Evolutionary conservation across 495 filamentous ascomycete species (phyloP).

Genomic region (Penicillium steckii): DNA sequence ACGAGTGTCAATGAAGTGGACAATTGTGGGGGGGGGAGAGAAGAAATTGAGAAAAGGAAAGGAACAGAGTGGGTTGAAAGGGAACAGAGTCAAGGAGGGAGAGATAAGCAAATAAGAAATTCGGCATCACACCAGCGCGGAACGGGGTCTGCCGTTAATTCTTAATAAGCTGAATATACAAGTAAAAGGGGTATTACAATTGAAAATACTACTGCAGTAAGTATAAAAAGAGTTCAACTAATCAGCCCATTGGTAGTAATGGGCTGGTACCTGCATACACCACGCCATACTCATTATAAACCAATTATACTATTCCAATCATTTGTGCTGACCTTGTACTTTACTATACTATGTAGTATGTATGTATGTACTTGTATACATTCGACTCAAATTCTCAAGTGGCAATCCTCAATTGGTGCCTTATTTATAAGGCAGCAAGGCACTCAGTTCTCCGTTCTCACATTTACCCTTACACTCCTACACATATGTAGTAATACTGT

Average conservation of each 20-base stretch:
- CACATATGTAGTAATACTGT: too few species aligned
- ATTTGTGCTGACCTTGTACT: too few species aligned
- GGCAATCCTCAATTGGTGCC: neutral
- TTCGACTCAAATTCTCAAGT: neutral
- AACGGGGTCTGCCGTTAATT: constrained; percentile 32
- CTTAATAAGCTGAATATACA: constrained; percentile 29
- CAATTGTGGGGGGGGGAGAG: neutral
- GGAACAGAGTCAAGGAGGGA: constrained; percentile 2
- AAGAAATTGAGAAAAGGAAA: constrained; percentile 1
- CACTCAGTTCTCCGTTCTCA: constrained; percentile 4
- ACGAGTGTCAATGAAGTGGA: neutral
- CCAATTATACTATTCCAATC: too few species aligned
- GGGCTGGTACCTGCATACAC: constrained; percentile 2
- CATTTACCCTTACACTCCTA: too few species aligned
- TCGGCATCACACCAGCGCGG: constrained; percentile 43
- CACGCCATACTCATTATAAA: neutral
- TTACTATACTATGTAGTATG: too few species aligned
- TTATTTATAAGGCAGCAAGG: constrained; percentile 1
- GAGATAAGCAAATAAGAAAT: constrained; percentile 27
- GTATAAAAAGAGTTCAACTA: too few species aligned
- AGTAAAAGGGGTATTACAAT: too few species aligned
- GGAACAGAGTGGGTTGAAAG: constrained; percentile 13
- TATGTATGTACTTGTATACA: too few species aligned
- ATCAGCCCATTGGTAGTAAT: neutral
- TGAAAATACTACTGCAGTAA: too few species aligned